Percentiles rank a stretch among this genome's conserved stretches.
These are phyloP conservation scores for Strobilomyces echinocephalus DNA, from an alignment of 768 basidiomycete genomes.

Conservation along the genomic window DNA sequence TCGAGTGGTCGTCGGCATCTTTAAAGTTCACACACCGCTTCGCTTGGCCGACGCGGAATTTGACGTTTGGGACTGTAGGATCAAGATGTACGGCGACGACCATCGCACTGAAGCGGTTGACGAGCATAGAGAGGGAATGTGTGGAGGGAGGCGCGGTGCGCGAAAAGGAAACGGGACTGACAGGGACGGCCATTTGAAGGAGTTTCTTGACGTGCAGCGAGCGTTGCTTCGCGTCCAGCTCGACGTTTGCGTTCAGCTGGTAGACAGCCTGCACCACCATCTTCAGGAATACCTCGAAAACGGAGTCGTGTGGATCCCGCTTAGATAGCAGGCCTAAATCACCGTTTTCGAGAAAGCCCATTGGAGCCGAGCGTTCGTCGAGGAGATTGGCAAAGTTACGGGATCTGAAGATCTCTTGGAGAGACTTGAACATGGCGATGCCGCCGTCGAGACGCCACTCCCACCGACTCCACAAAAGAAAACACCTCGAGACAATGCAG, in stretches of 20 bases:
- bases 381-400: constrained; percentile 72
- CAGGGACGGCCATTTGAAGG: constrained; percentile 65
- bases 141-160: constrained; percentile 44
- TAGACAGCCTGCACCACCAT: constrained; percentile 62
- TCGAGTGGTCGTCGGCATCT: constrained; percentile 57
- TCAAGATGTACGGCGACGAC: constrained; percentile 69
- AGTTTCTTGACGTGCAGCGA: constrained; percentile 57
- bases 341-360: constrained; percentile 58
- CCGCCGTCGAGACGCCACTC: constrained; percentile 63
- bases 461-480: constrained; percentile 73
- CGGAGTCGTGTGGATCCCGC: constrained; percentile 55
- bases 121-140: constrained; percentile 66
- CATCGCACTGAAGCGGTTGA: constrained; percentile 76
- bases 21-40: constrained; percentile 63
- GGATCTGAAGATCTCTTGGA: constrained; percentile 70
- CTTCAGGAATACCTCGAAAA: constrained; percentile 78
- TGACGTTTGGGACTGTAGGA: constrained; percentile 41
- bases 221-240: constrained; percentile 31
- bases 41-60: constrained; percentile 58
- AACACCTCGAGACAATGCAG: constrained; percentile 65
- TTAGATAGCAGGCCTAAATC: constrained; percentile 51
- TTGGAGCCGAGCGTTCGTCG: constrained; percentile 59
- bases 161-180: constrained; percentile 63
- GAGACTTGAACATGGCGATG: constrained; percentile 51
- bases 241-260: constrained; percentile 31